Evolutionary conservation across 2,329 filamentous ascomycete genomes (phyloP).

Genomic region (Colletotrichum sp.): DNA sequence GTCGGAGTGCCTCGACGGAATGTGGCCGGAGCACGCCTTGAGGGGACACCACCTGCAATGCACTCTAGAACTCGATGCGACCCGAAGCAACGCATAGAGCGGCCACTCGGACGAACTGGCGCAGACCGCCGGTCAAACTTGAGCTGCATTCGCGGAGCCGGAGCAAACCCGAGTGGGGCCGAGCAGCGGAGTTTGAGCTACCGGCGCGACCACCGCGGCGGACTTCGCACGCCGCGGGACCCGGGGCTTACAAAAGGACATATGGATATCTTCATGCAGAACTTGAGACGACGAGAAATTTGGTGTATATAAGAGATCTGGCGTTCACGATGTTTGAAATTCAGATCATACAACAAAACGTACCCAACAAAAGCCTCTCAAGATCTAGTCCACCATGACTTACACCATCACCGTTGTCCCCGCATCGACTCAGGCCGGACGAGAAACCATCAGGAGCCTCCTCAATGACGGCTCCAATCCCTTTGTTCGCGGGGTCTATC

Average conservation of each 20-base stretch:
- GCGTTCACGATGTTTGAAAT: not conserved
- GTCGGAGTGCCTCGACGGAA: not conserved
- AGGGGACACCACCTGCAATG: not conserved
- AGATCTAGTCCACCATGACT: conserved; percentile 23
- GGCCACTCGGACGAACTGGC: not conserved
- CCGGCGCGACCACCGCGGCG: not conserved
- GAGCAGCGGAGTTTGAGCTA: not conserved
- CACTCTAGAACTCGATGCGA: not conserved
- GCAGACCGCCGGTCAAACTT: not conserved
- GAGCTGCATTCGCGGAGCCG: not conserved
- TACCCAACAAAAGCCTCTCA: not conserved
- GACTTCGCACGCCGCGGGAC: not conserved
- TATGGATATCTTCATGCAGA: not conserved
- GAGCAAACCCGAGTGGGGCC: not conserved
- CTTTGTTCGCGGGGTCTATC: conserved; percentile 31
- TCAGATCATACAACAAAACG: not conserved
- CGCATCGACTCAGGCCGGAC: conserved; percentile 34
- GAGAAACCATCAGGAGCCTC: conserved; percentile 30
- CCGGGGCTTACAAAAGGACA: not conserved
- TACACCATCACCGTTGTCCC: conserved; percentile 33
- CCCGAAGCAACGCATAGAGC: not conserved
- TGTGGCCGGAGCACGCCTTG: not conserved
- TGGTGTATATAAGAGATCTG: not conserved
- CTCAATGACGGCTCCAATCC: conserved; percentile 17
- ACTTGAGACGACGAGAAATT: not conserved